Conservation (phyloP, 495 filamentous ascomycete genomes). For the Cercophora sp. region DNA sequence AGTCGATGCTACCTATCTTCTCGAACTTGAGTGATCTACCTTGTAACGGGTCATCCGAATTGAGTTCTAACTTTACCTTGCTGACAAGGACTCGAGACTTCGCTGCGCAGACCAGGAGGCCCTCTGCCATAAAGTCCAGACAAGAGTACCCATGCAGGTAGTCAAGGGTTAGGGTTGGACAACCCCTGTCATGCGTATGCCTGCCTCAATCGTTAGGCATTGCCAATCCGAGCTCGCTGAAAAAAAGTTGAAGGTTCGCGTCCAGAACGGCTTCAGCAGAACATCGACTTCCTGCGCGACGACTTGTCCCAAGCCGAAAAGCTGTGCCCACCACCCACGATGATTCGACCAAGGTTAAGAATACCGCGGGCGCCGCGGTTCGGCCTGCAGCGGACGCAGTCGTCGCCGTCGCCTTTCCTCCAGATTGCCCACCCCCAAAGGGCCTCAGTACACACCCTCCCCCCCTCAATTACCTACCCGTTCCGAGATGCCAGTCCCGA, state of each 20-base stretch:
- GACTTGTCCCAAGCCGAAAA: neutral
- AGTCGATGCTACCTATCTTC: no score
- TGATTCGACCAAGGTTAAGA: slow-evolving; percentile 38
- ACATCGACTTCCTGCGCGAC: neutral
- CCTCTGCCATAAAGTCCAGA: no score
- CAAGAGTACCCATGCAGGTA: no score
- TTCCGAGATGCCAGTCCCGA: slow-evolving; percentile 54
- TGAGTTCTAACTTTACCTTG: no score
- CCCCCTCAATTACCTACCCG: slow-evolving; percentile 29
- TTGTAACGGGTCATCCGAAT: no score
- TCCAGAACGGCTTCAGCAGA: neutral
- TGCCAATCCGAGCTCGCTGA: slow-evolving; percentile 6
- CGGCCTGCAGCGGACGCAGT: slow-evolving; percentile 16
- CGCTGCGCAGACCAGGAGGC: no score
- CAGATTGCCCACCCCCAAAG: slow-evolving; percentile 7
- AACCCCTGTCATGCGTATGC: no score
- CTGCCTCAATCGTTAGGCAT: slow-evolving; percentile 24
- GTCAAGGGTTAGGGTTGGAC: no score
- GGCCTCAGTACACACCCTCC: slow-evolving; percentile 34
- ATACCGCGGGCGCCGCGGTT: slow-evolving; percentile 30
- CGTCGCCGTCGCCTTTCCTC: neutral
- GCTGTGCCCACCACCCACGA: slow-evolving; percentile 8
- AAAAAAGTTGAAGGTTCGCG: slow-evolving; percentile 15
- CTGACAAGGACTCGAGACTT: no score
- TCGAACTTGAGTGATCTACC: no score